These are phyloP conservation scores for Symmetrospora coprosmae DNA, from an alignment of 768 basidiomycete species.

Conservation along the genomic window DNA sequence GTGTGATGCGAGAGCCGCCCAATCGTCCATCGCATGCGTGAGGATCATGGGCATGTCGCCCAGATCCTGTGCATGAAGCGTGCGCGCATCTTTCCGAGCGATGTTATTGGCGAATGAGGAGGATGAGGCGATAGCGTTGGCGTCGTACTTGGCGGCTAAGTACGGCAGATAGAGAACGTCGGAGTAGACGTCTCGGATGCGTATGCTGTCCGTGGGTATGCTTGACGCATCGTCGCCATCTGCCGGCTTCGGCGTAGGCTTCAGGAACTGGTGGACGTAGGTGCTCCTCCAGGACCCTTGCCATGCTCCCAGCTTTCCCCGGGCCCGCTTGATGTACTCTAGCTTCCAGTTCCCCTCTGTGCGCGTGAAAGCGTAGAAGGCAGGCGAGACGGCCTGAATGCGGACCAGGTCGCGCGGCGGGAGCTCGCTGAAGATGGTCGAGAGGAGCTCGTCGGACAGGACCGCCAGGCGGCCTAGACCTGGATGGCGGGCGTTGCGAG, in stretches of 20 bases:
- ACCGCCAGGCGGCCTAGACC: slow-evolving; percentile 13
- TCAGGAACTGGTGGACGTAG: slow-evolving; percentile 14
- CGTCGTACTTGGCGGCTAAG: slow-evolving; percentile 24
- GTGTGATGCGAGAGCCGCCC: slow-evolving; percentile 21
- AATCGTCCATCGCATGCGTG: slow-evolving; percentile 22
- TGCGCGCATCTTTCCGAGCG: not conserved
- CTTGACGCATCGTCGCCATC: not conserved
- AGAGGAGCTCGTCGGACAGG: slow-evolving; percentile 29
- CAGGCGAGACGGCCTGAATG: slow-evolving; percentile 8
- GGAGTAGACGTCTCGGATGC: slow-evolving; percentile 23
- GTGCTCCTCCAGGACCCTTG: slow-evolving; percentile 24
- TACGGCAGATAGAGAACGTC: slow-evolving; percentile 32
- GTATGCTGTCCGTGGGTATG: slow-evolving; percentile 20
- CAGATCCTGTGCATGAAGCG: not conserved
- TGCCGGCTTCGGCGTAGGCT: not conserved
- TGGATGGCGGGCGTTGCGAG: not conserved
- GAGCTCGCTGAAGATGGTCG: slow-evolving; percentile 21
- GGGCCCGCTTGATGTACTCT: slow-evolving; percentile 12
- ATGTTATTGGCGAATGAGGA: slow-evolving; percentile 21
- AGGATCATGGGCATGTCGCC: slow-evolving; percentile 27
- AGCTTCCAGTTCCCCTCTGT: slow-evolving; percentile 26
- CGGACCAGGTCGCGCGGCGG: slow-evolving; percentile 12
- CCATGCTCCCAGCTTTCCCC: slow-evolving; percentile 20
- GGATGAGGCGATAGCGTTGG: not conserved
- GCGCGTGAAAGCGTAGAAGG: slow-evolving; percentile 23